Conservation (phyloP, 495 filamentous ascomycete genomes). For the Talaromyces proteolyticus region DNA sequence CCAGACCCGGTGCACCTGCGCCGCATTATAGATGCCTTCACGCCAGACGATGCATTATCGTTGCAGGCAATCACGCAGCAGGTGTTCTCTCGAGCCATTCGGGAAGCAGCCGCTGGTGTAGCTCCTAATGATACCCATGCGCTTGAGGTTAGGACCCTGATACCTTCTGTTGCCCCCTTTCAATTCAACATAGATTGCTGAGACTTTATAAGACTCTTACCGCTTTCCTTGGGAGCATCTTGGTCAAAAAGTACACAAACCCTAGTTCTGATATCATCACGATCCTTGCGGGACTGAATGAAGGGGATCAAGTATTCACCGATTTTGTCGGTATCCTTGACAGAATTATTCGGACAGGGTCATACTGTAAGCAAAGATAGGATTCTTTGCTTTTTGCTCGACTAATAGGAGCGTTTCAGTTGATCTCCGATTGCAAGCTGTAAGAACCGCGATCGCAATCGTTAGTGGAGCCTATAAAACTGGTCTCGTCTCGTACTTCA, state of each 20-base stretch:
- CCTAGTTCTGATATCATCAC: constrained; percentile 92
- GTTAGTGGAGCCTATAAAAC: constrained; percentile 93
- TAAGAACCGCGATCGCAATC: constrained; percentile 75
- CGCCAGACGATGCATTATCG: constrained; percentile 65
- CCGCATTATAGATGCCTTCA: constrained; percentile 58
- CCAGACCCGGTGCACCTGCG: constrained; percentile 66
- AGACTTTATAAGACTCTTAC: constrained; percentile 69
- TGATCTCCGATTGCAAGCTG: constrained; percentile 69
- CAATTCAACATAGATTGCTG: constrained; percentile 22
- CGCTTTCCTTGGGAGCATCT: constrained; percentile 72
- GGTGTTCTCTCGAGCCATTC: constrained; percentile 68
- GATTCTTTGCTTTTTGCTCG: background rate
- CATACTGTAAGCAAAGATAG: constrained; percentile 48
- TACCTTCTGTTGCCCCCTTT: background rate
- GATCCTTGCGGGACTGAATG: constrained; percentile 78
- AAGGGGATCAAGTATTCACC: constrained; percentile 78
- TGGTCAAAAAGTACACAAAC: constrained; percentile 91
- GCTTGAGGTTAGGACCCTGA: constrained; percentile 64
- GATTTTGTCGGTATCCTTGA: constrained; percentile 85
- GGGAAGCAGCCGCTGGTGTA: constrained; percentile 56
- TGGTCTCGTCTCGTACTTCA: constrained; percentile 89
- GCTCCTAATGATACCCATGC: constrained; percentile 70
- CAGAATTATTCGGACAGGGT: constrained; percentile 70
- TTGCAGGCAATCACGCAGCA: constrained; percentile 63
- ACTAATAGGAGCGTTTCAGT: constrained; percentile 34